Evolutionary conservation across 257 asterid species (phyloP).

Genomic region (Oldenlandia corymbosa): DNA sequence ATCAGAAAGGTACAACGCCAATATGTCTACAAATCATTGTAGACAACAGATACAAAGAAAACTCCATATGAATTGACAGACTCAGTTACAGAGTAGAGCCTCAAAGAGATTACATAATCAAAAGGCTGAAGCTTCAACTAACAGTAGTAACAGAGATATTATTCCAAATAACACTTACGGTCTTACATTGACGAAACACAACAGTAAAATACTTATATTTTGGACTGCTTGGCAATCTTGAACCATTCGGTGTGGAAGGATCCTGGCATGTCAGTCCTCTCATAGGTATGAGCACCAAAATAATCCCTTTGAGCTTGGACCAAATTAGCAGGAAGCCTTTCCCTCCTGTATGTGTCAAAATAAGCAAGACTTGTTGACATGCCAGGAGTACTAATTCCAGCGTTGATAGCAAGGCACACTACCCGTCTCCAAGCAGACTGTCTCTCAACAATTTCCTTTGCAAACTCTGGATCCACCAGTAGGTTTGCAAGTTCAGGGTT

Average conservation of each 20-base stretch:
- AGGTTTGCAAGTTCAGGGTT: conserved; percentile 79
- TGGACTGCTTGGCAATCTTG: conserved; percentile 60
- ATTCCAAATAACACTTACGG: conserved; percentile 2
- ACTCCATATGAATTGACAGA: conserved; percentile 8
- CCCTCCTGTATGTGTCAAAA: conserved; percentile 84
- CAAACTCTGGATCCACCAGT: conserved; percentile 88
- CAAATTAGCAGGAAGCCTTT: conserved; percentile 79
- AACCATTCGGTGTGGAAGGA: conserved; percentile 93
- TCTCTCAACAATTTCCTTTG: conserved; percentile 76
- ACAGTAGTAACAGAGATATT: conserved; percentile 16
- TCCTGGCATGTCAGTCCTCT: conserved; percentile 71
- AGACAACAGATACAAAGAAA: conserved; percentile 8
- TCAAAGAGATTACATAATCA: conserved; percentile 10
- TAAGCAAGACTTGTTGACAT: conserved; percentile 95
- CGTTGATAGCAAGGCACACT: conserved; percentile 67
- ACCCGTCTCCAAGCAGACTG: conserved; percentile 95
- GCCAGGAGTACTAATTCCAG: conserved; percentile 95
- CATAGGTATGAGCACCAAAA: conserved; percentile 95
- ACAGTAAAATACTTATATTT: conserved; percentile 29
- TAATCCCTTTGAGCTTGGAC: conserved; percentile 96
- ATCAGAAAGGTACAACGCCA: conserved; percentile 7
- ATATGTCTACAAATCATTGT: conserved; percentile 1
- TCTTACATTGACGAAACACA: neutral
- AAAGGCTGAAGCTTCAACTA: conserved; percentile 8
- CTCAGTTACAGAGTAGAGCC: conserved; percentile 5